Evolutionary conservation across 169 alveolate genomes (phyloP).

Genomic region (Plasmodium gonderi): DNA sequence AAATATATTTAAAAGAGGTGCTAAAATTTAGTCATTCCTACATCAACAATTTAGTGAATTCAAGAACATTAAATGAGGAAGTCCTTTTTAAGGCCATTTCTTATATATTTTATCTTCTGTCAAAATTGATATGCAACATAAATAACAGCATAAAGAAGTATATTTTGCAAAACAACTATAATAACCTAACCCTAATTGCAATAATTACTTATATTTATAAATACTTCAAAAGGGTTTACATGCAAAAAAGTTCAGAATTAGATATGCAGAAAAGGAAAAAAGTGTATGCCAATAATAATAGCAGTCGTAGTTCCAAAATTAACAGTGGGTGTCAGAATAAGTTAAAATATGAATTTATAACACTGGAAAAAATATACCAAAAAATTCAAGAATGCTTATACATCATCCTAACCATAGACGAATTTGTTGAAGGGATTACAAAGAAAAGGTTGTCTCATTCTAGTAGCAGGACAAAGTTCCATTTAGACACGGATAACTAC

Average conservation of each 20-base stretch:
- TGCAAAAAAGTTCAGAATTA: background rate
- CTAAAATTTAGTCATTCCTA: slow-evolving; percentile 26
- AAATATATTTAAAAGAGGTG: slow-evolving; percentile 44
- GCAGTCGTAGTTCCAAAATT: background rate
- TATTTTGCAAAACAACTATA: slow-evolving; percentile 31
- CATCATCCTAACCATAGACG: slow-evolving; percentile 46
- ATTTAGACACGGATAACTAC: background rate
- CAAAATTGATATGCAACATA: slow-evolving; percentile 54
- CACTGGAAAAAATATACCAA: slow-evolving; percentile 62
- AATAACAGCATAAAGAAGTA: slow-evolving; percentile 17
- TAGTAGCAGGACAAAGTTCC: background rate
- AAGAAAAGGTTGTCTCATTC: background rate
- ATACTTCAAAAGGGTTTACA: slow-evolving; percentile 58
- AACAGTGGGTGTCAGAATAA: background rate
- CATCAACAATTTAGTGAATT: slow-evolving; percentile 16
- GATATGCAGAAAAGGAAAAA: background rate
- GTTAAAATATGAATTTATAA: slow-evolving; percentile 31
- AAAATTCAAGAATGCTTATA: slow-evolving; percentile 71
- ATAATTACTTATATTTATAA: slow-evolving; percentile 43
- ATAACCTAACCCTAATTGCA: slow-evolving; percentile 16
- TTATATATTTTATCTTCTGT: slow-evolving; percentile 49
- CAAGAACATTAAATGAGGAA: slow-evolving; percentile 35
- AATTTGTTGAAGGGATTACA: slow-evolving; percentile 20
- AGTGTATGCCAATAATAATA: background rate
- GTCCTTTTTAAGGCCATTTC: slow-evolving; percentile 45